Base-by-base conservation (phyloP, 805 yeast genomes). In the Komagataella kurtzmanii region DNA sequence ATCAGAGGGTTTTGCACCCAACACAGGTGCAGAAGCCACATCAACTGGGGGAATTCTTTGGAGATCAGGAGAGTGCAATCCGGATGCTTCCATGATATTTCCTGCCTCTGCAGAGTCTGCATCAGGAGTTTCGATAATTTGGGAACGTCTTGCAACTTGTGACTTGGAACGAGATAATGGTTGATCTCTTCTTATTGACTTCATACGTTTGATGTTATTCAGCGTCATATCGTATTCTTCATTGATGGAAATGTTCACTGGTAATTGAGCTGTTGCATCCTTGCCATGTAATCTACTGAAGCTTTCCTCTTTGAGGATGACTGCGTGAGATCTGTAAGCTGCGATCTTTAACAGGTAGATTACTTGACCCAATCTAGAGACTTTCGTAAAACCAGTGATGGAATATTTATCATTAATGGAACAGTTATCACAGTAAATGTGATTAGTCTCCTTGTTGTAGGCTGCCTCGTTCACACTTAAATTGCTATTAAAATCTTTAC, bases 291-390 rank as follows among this genome's bases (percentile, higher is more conserved):
- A 30, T 18, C 23, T 21, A n/a, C 21, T 45, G 23, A 12, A 21
- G 7, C 21, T 21, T n/a, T 63, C 64, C 46, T 64, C 58, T 49
- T 65, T 65, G 24, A 57, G 55, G 79, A 84, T 80, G 0, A 82
- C 85, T 17, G 78, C 74, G 60, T 69, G 80, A 45, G 85, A 85
- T 52, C 96, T 73, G 3, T 85, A 78, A 48, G 90, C 71, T 0
- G 98, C 98, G 55, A 93, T 88, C 59, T 86, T 84, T 57, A 90
- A 69, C 48, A 93, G 68, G 62, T 81, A 88, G 17, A 83, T 72
- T 60, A 89, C 75, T 65, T 93, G 98, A 17, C 79, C 66, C 49
- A 88, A 74, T 54, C 81, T 82, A 4, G 88, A 75, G 1, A 89
- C 82, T n/a, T 66, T 59, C 49, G 70, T 74, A 61, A 88, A 82